phyloP scores from a whole-genome alignment of 2,329 filamentous ascomycete species.

The Fusarium odoratissimum region DNA sequence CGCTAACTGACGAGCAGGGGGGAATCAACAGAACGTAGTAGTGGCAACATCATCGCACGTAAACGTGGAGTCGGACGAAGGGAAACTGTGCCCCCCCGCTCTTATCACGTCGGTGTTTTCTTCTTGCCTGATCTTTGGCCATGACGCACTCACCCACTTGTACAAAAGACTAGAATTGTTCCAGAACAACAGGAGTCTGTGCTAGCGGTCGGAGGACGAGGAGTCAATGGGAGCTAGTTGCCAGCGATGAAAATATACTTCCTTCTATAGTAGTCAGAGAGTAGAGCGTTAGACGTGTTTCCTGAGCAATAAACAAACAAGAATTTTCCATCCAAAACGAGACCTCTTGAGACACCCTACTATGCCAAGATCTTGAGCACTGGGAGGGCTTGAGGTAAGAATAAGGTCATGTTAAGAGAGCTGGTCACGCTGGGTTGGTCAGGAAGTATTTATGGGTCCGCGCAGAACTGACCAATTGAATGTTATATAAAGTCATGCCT shows the following conservation, averaged over 20 bases:
- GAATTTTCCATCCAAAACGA: background rate
- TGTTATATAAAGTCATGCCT: no score
- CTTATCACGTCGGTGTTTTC: background rate
- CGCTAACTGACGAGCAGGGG: constrained; percentile 1
- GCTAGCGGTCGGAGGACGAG: background rate
- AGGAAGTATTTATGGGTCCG: no score
- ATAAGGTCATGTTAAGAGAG: no score
- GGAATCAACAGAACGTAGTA: constrained; percentile 6
- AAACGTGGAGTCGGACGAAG: background rate
- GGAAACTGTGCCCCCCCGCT: background rate
- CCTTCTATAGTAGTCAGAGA: background rate
- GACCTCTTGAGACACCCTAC: background rate
- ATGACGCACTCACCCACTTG: no score
- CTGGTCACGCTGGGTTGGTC: no score
- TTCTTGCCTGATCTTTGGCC: background rate
- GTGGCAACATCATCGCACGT: background rate
- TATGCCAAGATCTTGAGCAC: no score
- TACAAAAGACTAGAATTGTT: no score
- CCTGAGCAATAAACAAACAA: background rate
- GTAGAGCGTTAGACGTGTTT: background rate
- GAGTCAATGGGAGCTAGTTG: background rate
- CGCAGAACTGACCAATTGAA: no score
- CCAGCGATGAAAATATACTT: background rate
- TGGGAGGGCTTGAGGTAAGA: no score
- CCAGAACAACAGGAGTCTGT: background rate